Base-by-base conservation (phyloP, 371 early-diverging fungal genomes). In the Vairimorpha necatrix region DNA sequence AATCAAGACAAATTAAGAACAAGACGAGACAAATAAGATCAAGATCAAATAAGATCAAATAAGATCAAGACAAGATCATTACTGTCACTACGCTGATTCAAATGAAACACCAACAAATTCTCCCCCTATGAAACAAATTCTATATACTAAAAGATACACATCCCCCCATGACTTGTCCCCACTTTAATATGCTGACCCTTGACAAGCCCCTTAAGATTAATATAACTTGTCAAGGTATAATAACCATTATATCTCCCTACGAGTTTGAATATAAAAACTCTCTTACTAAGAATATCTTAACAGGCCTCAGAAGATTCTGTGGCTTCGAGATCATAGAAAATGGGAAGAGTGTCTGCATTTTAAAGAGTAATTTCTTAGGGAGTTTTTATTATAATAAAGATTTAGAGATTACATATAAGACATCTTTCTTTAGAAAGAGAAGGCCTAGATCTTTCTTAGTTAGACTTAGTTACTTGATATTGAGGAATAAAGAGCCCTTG, bases 401-500 rank as follows among this genome's bases (percentile, higher is more conserved):
- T 0, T 14, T 78, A 28, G 53, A 50, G 54, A 65, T 78, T 30
- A 63, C 11, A 20, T 78, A 78, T 66, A 67, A 58, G 3, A 65
- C 71, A 24, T 62, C 62, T 1, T 68, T 78, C 42, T 63, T 74
- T 32, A 69, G 72, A 38, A 48, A 67, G 39, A 36, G 53, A 14
- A 74, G 54, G 3, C 78, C 78, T 22, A 56, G 78, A 39, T 28
- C 20, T 22, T 78, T 78, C 48, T 65, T 34, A 0, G 53, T 78
- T 16, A 60, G 48, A 26, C 30, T 58, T 16, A 38, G 78, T 34
- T 68, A 82, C 65, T 28, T 79, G 30, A n/a, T 50, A 18, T 68
- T 84, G 33, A 38, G 30, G 24, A 84, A 84, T 69, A 84, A 82
- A 58, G 73, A 79, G 50, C 84, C 84, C 14, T 76, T 76, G n/a